Evolutionary conservation across 2,329 filamentous ascomycete genomes (phyloP).

Genomic region (Fusarium globosum): DNA sequence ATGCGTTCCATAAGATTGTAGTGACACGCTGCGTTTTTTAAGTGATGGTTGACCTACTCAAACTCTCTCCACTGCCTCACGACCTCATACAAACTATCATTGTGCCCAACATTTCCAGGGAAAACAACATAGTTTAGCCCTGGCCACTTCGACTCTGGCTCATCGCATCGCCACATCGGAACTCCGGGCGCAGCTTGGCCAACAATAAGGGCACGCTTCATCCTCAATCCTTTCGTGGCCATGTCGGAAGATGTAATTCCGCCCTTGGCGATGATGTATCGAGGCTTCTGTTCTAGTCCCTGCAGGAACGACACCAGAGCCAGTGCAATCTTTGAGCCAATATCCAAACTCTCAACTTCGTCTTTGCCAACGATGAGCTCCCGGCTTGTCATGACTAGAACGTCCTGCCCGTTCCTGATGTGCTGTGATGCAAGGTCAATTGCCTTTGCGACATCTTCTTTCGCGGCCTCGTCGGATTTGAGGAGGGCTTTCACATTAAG

Average conservation of each 20-base stretch:
- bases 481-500: constrained; percentile 62
- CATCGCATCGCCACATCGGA: constrained; percentile 68
- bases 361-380: constrained; percentile 59
- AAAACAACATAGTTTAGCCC: constrained; percentile 22
- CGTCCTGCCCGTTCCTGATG: constrained; percentile 60
- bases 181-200: constrained; percentile 69
- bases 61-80: constrained; percentile 20
- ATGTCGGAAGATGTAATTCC: constrained; percentile 70
- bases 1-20: neutral
- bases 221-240: constrained; percentile 65
- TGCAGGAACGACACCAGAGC: constrained; percentile 63
- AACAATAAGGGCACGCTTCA: constrained; percentile 64
- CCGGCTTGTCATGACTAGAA: constrained; percentile 69
- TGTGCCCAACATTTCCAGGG: constrained; percentile 17
- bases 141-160: constrained; percentile 59
- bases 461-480: constrained; percentile 47
- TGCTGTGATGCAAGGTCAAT: constrained; percentile 51
- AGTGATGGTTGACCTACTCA: neutral
- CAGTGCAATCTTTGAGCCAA: constrained; percentile 63
- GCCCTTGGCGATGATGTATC: constrained; percentile 69
- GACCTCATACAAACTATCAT: constrained; percentile 10
- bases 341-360: constrained; percentile 62
- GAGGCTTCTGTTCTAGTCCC: constrained; percentile 58
- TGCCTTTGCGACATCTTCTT: constrained; percentile 47
- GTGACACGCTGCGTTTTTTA: too few species aligned